Percentiles rank a stretch among this genome's conserved stretches.
Evolutionary conservation across 169 alveolate species (phyloP).

Genomic region (Cryptosporidium andersoni): DNA sequence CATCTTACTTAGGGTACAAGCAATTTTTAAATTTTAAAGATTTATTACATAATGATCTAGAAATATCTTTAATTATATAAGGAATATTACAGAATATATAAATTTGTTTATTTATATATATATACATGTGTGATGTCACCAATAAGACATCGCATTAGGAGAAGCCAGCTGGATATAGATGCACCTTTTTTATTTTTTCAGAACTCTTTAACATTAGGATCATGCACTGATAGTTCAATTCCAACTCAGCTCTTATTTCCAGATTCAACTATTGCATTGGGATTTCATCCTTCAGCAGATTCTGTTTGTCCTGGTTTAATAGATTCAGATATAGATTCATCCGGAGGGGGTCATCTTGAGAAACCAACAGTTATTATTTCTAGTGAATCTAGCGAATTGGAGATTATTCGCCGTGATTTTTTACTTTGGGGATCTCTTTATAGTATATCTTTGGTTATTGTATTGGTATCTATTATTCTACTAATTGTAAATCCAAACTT

Average conservation of each 20-base stretch:
- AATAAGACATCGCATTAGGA: constrained; percentile 27
- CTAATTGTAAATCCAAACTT: not conserved
- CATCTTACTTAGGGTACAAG: too few species aligned
- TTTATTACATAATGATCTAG: too few species aligned
- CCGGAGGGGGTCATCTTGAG: constrained; percentile 2
- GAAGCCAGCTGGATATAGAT: constrained; percentile 3
- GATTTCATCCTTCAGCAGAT: constrained; percentile 24
- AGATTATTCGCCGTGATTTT: constrained; percentile 4
- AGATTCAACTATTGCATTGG: constrained; percentile 13
- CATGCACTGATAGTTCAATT: not conserved
- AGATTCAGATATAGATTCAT: constrained; percentile 3
- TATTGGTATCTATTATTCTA: not conserved
- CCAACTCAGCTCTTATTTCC: constrained; percentile 43
- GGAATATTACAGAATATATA: too few species aligned
- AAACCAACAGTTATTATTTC: constrained; percentile 35
- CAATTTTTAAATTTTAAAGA: too few species aligned
- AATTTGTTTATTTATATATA: too few species aligned
- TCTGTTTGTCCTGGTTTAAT: not conserved
- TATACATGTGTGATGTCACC: not conserved
- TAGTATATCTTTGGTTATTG: not conserved
- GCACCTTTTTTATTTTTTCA: constrained; percentile 14
- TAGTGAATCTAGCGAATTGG: constrained; percentile 38
- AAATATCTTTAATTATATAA: too few species aligned
- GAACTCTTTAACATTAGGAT: constrained; percentile 29
- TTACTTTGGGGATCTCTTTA: constrained; percentile 54